Evolutionary conservation across 1,284 basidiomycete species (phyloP), one percentile per base, ranked within the genome.

Genomic region (Sporisorium reilianum): DNA sequence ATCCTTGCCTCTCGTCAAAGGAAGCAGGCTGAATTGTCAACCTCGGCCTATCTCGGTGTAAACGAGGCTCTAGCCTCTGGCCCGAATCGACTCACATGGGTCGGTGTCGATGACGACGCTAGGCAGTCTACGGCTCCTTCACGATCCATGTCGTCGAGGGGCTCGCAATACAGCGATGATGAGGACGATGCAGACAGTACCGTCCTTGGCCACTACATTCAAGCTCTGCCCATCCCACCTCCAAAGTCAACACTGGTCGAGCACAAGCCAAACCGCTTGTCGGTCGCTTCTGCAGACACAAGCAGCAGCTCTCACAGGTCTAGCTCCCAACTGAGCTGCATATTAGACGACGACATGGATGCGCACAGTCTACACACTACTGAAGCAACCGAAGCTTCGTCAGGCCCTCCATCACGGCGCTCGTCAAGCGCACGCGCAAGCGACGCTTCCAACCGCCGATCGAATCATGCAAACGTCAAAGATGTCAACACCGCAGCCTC

Each of bases 161-260:
- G 28, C 1, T 44, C 48, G 36, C 50, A n/a, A 14, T 10, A 41
- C 36, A 63, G 48, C 41, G 55, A 66, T 36, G 59, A 56, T 5
- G 64, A 72, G 2, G 57, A 67, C 14, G 72, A 69, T 28, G 58
- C 54, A n/a, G 66, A 65, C 22, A 75, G 66, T 40, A 75, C 66
- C 4, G 30, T 66, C 14, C 62, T 62, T 3, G 72, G 66, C 34
- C 64, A 74, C 40, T 50, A 55, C 23, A 38, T 61, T 14, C 34
- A 41, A 18, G 57, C 54, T 2, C 18, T 67, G 3, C 70, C 70
- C 12, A 44, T 57, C 5, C 57, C 64, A 20, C 69, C 69, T 5
- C 34, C 22, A 11, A 42, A 22, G 9, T 14, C n/a, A 2, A 22
- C 22, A 11, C 4, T 16, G 8, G 3, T n/a, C 25, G 14, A 30